Base-by-base conservation (phyloP, 2,329 filamentous ascomycete species). In the Fusarium camptoceras region DNA sequence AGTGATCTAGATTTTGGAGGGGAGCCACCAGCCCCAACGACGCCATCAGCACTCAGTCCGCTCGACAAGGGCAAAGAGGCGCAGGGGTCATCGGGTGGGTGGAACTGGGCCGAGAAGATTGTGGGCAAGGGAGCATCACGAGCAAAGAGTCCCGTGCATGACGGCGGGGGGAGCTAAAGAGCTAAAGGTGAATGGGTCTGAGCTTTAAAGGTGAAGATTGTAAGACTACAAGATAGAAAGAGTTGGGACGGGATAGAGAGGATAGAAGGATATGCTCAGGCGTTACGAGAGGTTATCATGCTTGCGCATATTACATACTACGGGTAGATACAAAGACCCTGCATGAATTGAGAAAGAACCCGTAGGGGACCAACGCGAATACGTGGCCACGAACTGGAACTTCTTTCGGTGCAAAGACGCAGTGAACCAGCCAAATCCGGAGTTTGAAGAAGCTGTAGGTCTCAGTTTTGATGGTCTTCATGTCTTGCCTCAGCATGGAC, bases 51-150 rank as follows among this genome's bases (percentile, higher is more conserved):
- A 43, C 59, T 60, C 56, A 58, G 31, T 58, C 68, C 64, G 58
- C 68, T 66, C 56, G 55, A 68, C 34, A 72, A 73, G 63, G 57
- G 68, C 55, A 74, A 76, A 53, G 64, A 71, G 54, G 60, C 46
- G 54, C 66, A 72, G 61, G 66, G 65, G 62, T 55, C 71, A 25
- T 55, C 64, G 39, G 70, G 73, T 14, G 74, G 75, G 15, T 87
- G 85, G 85, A 86, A 83, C 71, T 87, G 85, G 85, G 83, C 84
- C 8, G 84, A 87, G 77, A 85, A 84, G 76, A 87, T 87, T 77
- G 85, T 83, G 16, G 85, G 85, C 20, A 84, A 81, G 72, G 78
- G 79, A 31, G 70, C 60, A 48, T 61, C 55, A n/a, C 75, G 76
- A 44, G 66, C 72, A 5, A 78, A 76, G 73, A 80, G 76, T 59